These are phyloP conservation scores for Tetrapisispora fleetii DNA, from an alignment of 805 yeast genomes.

Conservation along the genomic window DNA sequence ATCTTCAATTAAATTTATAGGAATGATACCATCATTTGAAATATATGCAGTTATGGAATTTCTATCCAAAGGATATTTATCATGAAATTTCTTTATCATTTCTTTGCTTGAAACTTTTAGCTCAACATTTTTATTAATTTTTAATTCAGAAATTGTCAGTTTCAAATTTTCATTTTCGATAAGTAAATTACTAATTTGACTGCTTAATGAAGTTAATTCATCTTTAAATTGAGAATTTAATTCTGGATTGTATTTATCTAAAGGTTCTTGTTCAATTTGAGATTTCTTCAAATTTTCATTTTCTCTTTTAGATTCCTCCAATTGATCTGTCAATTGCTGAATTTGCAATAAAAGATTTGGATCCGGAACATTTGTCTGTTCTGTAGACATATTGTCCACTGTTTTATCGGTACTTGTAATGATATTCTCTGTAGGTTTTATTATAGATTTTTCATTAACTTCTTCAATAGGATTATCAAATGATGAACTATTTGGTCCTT, in stretches of 20 bases:
- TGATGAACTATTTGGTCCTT: neutral
- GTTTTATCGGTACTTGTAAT: neutral
- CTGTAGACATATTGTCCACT: neutral
- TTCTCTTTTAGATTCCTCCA: neutral
- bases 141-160: constrained; percentile 37
- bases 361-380: neutral
- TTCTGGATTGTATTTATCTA: neutral
- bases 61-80: constrained; percentile 3
- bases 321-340: neutral
- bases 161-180: constrained; percentile 30
- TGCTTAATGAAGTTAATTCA: constrained; percentile 29
- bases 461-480: neutral
- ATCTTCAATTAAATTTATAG: constrained; percentile 2
- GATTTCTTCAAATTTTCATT: neutral
- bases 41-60: constrained; percentile 7
- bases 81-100: neutral
- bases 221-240: constrained; percentile 12
- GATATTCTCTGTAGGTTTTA: neutral
- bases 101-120: neutral
- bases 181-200: constrained; percentile 22
- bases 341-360: neutral
- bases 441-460: neutral
- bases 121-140: constrained; percentile 14
- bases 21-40: constrained; percentile 12
- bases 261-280: neutral